Conservation (phyloP, 768 basidiomycete genomes). For the Solioccasus polychromus region DNA sequence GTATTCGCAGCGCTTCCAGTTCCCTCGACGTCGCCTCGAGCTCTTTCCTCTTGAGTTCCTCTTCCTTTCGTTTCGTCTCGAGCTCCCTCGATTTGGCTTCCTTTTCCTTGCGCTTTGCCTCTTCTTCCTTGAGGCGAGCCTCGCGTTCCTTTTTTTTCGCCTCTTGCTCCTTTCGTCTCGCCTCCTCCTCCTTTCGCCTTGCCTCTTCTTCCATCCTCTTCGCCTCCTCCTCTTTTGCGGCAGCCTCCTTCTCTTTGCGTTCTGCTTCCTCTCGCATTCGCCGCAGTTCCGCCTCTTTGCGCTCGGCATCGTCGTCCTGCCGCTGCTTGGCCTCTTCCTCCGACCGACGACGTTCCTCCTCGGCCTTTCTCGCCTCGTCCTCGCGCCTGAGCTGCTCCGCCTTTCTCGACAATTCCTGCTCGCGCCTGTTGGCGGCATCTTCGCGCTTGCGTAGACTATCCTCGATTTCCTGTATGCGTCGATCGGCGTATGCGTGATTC, state of each 20-base stretch:
- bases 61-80: conserved; percentile 22
- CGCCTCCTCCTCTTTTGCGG: conserved; percentile 25
- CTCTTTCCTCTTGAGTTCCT: conserved; percentile 22
- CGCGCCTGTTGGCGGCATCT: conserved; percentile 32
- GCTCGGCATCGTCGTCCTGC: conserved; percentile 24
- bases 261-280: conserved; percentile 33
- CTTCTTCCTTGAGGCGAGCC: conserved; percentile 20
- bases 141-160: conserved; percentile 19
- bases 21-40: conserved; percentile 28
- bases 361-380: conserved; percentile 28
- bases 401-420: conserved; percentile 33
- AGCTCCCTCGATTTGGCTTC: conserved; percentile 18
- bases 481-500: conserved; percentile 30
- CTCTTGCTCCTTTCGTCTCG: conserved; percentile 21
- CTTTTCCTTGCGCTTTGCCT: conserved; percentile 29
- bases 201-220: conserved; percentile 26
- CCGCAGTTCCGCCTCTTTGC: conserved; percentile 27
- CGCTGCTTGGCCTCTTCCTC: conserved; percentile 28
- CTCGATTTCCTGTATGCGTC: conserved; percentile 32
- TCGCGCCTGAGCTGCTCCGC: conserved; percentile 36
- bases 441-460: conserved; percentile 31
- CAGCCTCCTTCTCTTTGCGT: conserved; percentile 27
- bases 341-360: conserved; percentile 24
- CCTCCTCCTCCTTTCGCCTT: conserved; percentile 28
- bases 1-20: conserved; percentile 25